phyloP scores from a whole-genome alignment of 331 rosid genomes.

The Quercus tomentella region DNA sequence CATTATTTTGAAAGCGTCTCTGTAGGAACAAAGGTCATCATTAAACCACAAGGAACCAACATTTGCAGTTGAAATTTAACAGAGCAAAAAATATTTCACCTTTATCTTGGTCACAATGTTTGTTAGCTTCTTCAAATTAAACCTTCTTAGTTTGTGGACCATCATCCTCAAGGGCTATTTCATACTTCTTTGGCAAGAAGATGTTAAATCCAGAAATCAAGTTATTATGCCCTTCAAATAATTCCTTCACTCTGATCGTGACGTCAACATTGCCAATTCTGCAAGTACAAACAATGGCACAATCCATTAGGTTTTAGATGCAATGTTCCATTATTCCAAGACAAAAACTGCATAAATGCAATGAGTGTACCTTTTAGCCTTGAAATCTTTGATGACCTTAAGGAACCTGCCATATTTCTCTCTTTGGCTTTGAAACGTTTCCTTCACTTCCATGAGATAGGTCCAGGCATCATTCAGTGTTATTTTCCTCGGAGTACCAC shows the following conservation, averaged over 20 bases:
- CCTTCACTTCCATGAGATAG: conserved; percentile 83
- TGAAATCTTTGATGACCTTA: conserved; percentile 93
- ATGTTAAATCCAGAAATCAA: conserved; percentile 94
- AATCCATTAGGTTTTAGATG: conserved; percentile 6
- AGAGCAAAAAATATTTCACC: no score
- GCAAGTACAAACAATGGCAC: conserved; percentile 18
- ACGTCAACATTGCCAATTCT: conserved; percentile 92
- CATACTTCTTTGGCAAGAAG: conserved; percentile 93
- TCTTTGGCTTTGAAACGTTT: conserved; percentile 80
- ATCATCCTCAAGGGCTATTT: conserved; percentile 84
- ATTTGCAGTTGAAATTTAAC: no score
- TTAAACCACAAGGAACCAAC: no score
- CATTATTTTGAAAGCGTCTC: no score
- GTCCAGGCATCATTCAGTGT: conserved; percentile 77
- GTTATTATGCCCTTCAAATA: conserved; percentile 85
- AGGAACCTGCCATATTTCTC: conserved; percentile 77
- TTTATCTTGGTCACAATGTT: conserved; percentile 14
- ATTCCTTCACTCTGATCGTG: conserved; percentile 86
- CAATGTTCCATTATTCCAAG: conserved; percentile 3
- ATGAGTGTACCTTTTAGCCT: conserved; percentile 64
- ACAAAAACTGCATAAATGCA: not conserved
- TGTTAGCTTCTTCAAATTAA: conserved; percentile 95
- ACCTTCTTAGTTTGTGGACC: conserved; percentile 83
- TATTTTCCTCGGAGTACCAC: conserved; percentile 51
- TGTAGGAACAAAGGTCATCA: no score